Conservation (phyloP, 306 rosid genomes). For the Dryas alaskensis region DNA sequence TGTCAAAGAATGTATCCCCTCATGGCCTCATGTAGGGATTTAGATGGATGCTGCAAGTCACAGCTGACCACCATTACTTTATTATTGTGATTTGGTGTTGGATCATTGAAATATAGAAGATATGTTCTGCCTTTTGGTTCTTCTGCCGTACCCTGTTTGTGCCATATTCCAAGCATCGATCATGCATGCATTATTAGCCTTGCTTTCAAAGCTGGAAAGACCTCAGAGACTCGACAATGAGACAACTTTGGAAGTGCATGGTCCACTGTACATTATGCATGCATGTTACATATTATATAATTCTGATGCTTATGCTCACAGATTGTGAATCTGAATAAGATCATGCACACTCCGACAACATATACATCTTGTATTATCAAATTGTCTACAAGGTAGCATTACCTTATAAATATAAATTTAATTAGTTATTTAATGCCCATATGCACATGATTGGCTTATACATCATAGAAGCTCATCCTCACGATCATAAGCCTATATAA, state of each 20-base stretch:
- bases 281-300: background rate
- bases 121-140: background rate
- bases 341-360: background rate
- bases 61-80: background rate
- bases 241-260: background rate
- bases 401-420: too few species aligned
- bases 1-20: slow-evolving; percentile 1
- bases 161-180: background rate
- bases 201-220: background rate
- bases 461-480: background rate
- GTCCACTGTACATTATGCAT: background rate
- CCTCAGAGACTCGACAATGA: background rate
- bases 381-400: too few species aligned
- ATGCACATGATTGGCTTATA: background rate
- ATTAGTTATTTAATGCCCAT: background rate
- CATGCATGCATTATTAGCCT: background rate
- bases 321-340: background rate
- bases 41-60: background rate
- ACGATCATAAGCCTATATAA: slow-evolving; percentile 8
- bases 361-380: too few species aligned
- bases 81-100: background rate
- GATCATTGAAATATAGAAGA: too few species aligned
- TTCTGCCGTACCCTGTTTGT: slow-evolving; percentile 5
- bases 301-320: background rate
- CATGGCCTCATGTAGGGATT: background rate